Conservation (phyloP, 768 basidiomycete genomes). For the Ephemerocybe angulata region DNA sequence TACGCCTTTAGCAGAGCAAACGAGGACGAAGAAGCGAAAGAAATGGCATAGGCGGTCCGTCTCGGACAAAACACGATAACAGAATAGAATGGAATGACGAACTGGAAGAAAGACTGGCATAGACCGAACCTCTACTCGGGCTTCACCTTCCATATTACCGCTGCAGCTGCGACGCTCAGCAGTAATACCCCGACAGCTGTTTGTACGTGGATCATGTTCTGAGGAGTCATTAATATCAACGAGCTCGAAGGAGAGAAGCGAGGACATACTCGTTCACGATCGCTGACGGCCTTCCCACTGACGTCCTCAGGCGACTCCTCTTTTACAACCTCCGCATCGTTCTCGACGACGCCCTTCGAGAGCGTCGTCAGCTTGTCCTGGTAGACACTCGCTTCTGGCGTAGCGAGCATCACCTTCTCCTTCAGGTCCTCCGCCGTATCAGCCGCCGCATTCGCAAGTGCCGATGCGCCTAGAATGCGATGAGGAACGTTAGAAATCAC, state of each 20-base stretch:
- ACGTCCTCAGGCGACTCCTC: too few species aligned
- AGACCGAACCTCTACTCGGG: slow-evolving; percentile 24
- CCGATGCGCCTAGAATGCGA: neutral
- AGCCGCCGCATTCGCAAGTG: slow-evolving; percentile 9
- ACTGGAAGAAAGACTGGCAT: neutral
- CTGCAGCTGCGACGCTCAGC: slow-evolving; percentile 64
- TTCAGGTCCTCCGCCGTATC: slow-evolving; percentile 25
- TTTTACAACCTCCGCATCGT: too few species aligned
- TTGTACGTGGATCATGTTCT: slow-evolving; percentile 40
- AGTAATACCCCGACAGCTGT: slow-evolving; percentile 64
- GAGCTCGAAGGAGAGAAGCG: slow-evolving; percentile 6
- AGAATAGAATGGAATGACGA: neutral
- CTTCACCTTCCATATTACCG: slow-evolving; percentile 70
- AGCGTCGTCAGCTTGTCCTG: slow-evolving; percentile 8
- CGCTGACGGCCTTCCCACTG: neutral
- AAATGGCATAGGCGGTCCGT: neutral
- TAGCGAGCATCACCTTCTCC: slow-evolving; percentile 17
- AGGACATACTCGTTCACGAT: slow-evolving; percentile 12
- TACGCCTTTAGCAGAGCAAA: neutral
- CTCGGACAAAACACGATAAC: neutral
- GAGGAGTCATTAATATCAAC: slow-evolving; percentile 1
- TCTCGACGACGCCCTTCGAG: slow-evolving; percentile 9
- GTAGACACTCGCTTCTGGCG: slow-evolving; percentile 27
- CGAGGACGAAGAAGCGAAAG: neutral
- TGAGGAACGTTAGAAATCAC: neutral